Base-by-base conservation (phyloP, 306 rosid genomes). In the Fragaria vesca region DNA sequence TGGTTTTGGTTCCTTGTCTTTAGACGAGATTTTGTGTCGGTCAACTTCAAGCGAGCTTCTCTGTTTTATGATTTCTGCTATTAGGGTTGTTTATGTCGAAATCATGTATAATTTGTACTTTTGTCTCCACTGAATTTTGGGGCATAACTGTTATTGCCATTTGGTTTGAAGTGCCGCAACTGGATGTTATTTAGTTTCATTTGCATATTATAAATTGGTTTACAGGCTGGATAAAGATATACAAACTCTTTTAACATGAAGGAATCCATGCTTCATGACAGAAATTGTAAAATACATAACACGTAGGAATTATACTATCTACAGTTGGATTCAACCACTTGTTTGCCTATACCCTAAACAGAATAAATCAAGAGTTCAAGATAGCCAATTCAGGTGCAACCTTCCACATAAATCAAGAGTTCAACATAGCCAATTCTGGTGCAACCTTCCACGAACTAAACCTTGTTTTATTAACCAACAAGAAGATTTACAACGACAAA, bases 11-110 rank as follows among this genome's bases (percentile, higher is more conserved):
- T 68, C 21, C 76, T 34, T 76, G 72, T 79, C 83, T 57, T 46
- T 47, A 82, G 71, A 73, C 47, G 68, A 83, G 83, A 85, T 74
- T 83, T 66, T 83, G 78, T 79, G 75, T 83, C 38, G 65, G 74
- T 75, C 75, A 42, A 76, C 77, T 63, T 75, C 55, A 70, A 78
- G 81, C 87, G 83, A 82, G 77, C 76, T 72, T 78, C 73, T 57
- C 28, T 48, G 48, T 74, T 75, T 67, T 72, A 15, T 75, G 47
- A 18, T 46, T 75, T 28, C 71, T 43, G 42, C 74, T 43, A 60
- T 13, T 82, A 62, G 67, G 17, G 46, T 43, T 28, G 79, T 54
- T 72, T 51, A 57, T 36, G 66, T 75, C 52, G 46, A 66, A 81
- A 51, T 82, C 40, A 76, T 76, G 38, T 42, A 34, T 7, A n/a